These are phyloP conservation scores for Lachancea nothofagi DNA, from an alignment of 805 yeast genomes.

Conservation along the genomic window DNA sequence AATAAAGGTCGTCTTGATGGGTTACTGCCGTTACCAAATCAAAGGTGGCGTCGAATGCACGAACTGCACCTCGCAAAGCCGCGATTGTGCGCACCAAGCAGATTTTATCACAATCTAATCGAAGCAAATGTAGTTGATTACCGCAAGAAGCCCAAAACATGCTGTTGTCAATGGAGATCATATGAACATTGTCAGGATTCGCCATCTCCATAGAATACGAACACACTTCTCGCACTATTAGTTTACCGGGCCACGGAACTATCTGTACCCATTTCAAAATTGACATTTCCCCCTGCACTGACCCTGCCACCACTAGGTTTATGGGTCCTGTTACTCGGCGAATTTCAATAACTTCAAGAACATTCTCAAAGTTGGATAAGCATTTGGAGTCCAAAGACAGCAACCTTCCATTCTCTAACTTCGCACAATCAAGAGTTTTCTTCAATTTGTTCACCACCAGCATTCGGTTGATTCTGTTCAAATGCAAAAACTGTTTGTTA, in stretches of 20 bases:
- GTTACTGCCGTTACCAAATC: slow-evolving; percentile 3
- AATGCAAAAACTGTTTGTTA: slow-evolving; percentile 20
- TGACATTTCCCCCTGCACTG: not conserved
- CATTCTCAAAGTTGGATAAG: not conserved
- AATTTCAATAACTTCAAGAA: slow-evolving; percentile 1
- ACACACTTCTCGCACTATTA: slow-evolving; percentile 1
- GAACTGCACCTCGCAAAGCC: not conserved
- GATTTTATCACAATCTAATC: not conserved
- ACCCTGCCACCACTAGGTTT: slow-evolving; percentile 2
- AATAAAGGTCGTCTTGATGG: not conserved
- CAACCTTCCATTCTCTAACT: slow-evolving; percentile 25
- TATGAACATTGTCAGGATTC: not conserved
- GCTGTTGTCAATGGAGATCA: not conserved
- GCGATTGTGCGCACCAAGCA: not conserved
- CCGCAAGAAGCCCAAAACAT: slow-evolving; percentile 3
- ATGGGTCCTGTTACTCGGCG: not conserved
- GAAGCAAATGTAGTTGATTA: not conserved
- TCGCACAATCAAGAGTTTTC: slow-evolving; percentile 26
- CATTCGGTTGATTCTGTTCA: slow-evolving; percentile 25
- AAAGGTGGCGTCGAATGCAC: slow-evolving; percentile 1
- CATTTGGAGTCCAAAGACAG: slow-evolving; percentile 16
- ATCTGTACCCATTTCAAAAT: slow-evolving; percentile 4
- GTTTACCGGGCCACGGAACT: slow-evolving; percentile 8
- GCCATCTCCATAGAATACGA: not conserved
- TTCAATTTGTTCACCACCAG: slow-evolving; percentile 20